These are phyloP conservation scores for Cudoniella acicularis DNA, from an alignment of 495 filamentous ascomycete genomes.

Conservation along the genomic window DNA sequence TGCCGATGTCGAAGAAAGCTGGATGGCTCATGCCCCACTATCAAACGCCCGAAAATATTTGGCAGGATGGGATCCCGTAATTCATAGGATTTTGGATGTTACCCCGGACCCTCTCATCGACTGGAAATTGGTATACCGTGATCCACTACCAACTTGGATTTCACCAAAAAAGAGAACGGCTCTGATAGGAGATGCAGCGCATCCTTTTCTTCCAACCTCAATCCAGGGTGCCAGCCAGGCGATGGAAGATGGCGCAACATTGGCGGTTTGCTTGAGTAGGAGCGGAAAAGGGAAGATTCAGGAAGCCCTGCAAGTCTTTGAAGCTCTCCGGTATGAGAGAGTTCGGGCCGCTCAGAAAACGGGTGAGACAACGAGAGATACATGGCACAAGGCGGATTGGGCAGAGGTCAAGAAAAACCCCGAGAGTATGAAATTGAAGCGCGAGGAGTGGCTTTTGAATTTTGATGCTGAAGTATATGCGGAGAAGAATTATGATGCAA, in stretches of 20 bases:
- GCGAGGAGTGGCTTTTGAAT: constrained; percentile 56
- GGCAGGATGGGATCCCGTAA: constrained; percentile 63
- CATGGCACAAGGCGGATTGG: constrained; percentile 62
- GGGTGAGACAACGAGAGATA: constrained; percentile 53
- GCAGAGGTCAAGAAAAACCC: constrained; percentile 54
- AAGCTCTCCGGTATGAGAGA: constrained; percentile 49
- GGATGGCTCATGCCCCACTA: constrained; percentile 58
- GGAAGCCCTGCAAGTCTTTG: constrained; percentile 41
- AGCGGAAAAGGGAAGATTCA: constrained; percentile 35
- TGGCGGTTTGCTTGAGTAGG: constrained; percentile 58
- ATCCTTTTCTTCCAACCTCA: constrained; percentile 69
- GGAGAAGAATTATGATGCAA: constrained; percentile 38
- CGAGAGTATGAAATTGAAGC: constrained; percentile 47
- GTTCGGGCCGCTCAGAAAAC: constrained; percentile 55
- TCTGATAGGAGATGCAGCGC: constrained; percentile 66
- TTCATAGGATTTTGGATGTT: constrained; percentile 53
- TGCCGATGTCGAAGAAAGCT: constrained; percentile 58
- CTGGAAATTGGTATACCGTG: constrained; percentile 69
- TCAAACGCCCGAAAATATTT: constrained; percentile 55
- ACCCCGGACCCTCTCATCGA: constrained; percentile 61
- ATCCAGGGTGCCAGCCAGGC: constrained; percentile 71
- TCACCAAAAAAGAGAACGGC: constrained; percentile 54
- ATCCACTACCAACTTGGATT: constrained; percentile 64
- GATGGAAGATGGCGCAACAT: constrained; percentile 66
- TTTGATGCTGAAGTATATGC: constrained; percentile 62